Conservation (phyloP, 2,329 filamentous ascomycete species). For the Monilinia polystroma region DNA sequence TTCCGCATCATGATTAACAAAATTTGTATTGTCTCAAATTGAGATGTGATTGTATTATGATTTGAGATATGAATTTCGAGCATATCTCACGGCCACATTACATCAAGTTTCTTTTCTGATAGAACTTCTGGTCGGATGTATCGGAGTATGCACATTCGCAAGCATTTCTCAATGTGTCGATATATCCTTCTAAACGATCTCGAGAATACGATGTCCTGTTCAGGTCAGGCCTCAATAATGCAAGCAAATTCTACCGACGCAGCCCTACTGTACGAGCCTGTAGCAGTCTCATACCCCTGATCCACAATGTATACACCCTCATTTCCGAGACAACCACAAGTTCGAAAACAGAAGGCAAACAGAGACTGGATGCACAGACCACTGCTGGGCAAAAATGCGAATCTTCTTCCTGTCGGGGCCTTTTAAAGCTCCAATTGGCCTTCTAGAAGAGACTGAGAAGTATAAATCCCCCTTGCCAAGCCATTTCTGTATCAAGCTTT, state of each 20-base stretch:
- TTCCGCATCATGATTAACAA: constrained; percentile 5
- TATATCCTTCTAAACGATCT: background rate
- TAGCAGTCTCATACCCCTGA: constrained; percentile 8
- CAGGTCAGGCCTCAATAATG: constrained; percentile 2
- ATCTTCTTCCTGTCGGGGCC: background rate
- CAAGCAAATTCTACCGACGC: constrained; percentile 5
- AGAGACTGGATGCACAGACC: constrained; percentile 14
- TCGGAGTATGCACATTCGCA: constrained; percentile 6
- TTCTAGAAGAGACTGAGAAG: constrained; percentile 18
- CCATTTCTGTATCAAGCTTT: background rate
- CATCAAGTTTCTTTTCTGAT: background rate
- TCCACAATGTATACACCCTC: background rate
- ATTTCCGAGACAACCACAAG: constrained; percentile 2
- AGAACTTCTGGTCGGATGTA: background rate
- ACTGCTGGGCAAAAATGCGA: background rate
- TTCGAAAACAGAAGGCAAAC: constrained; percentile 18
- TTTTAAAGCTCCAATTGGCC: background rate
- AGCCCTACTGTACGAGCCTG: constrained; percentile 11
- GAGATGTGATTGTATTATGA: background rate
- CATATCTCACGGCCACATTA: background rate
- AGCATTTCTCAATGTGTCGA: constrained; percentile 15
- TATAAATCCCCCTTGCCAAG: background rate
- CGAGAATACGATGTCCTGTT: constrained; percentile 13
- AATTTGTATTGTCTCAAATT: background rate
- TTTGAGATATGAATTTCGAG: background rate